A percentile compares a stretch with the other conserved stretches of the same genome.
Evolutionary conservation across 164 flowering plant genomes (phyloP).

Genomic region (Liquidambar formosana): DNA sequence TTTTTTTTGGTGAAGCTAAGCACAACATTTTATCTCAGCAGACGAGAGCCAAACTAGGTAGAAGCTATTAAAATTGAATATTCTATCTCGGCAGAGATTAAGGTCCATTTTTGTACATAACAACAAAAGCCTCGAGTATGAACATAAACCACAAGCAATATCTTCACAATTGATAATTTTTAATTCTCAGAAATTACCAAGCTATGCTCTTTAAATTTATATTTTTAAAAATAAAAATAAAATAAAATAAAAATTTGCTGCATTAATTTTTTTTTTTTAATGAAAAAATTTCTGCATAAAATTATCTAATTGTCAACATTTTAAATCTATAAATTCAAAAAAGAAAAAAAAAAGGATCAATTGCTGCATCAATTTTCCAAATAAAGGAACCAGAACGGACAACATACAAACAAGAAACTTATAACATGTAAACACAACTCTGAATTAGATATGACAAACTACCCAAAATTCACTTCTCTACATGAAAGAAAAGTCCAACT

Average conservation of each 20-base stretch:
- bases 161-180: neutral
- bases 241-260: no score
- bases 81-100: neutral
- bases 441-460: no score
- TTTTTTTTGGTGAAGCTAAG: neutral
- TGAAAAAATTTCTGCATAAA: no score
- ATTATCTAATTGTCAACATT: no score
- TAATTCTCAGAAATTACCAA: neutral
- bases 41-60: no score
- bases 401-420: no score
- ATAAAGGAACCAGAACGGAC: no score
- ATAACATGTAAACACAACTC: no score
- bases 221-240: neutral
- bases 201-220: neutral
- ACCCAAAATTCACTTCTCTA: neutral
- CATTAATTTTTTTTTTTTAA: no score
- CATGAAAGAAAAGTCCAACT: neutral
- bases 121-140: neutral
- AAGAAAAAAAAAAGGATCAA: neutral
- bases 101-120: neutral
- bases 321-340: no score
- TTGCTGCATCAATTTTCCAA: no score
- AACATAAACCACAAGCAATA: neutral
- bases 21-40: neutral
- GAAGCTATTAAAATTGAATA: neutral